These are phyloP conservation scores for Sclerotinia borealis DNA, from an alignment of 2,329 filamentous ascomycete genomes.

Conservation along the genomic window DNA sequence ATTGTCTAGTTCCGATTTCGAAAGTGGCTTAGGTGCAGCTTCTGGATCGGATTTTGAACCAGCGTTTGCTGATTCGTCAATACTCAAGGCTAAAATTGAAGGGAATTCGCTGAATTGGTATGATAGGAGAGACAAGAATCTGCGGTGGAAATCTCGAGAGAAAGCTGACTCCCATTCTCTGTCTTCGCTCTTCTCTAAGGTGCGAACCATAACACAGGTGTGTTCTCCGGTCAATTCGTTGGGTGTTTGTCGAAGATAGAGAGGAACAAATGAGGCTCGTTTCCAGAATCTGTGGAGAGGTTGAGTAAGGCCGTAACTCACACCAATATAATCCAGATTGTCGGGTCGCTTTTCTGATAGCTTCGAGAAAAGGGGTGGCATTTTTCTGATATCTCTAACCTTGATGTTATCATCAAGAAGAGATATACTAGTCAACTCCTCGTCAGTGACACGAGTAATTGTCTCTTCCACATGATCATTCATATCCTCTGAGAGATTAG, in stretches of 20 bases:
- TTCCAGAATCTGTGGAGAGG: conserved; percentile 97
- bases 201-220: conserved; percentile 93
- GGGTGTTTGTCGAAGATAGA: conserved; percentile 90
- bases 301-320: conserved; percentile 87
- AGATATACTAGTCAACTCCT: conserved; percentile 67
- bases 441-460: conserved; percentile 77
- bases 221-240: conserved; percentile 97
- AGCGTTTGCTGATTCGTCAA: conserved; percentile 76
- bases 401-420: conserved; percentile 84
- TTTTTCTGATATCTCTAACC: conserved; percentile 80
- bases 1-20: conserved; percentile 69
- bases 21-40: conserved; percentile 50
- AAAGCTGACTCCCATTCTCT: conserved; percentile 84
- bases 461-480: conserved; percentile 44
- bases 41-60: conserved; percentile 63
- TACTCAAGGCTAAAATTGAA: conserved; percentile 70
- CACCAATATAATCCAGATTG: conserved; percentile 83
- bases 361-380: conserved; percentile 90
- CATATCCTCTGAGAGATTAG: conserved; percentile 70
- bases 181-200: conserved; percentile 63
- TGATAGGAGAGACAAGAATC: conserved; percentile 84
- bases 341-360: conserved; percentile 77
- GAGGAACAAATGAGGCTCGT: conserved; percentile 73
- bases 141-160: conserved; percentile 83
- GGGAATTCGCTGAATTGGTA: conserved; percentile 88